Conservation (phyloP, 2,329 filamentous ascomycete species). For the Cryphonectria parasitica region DNA sequence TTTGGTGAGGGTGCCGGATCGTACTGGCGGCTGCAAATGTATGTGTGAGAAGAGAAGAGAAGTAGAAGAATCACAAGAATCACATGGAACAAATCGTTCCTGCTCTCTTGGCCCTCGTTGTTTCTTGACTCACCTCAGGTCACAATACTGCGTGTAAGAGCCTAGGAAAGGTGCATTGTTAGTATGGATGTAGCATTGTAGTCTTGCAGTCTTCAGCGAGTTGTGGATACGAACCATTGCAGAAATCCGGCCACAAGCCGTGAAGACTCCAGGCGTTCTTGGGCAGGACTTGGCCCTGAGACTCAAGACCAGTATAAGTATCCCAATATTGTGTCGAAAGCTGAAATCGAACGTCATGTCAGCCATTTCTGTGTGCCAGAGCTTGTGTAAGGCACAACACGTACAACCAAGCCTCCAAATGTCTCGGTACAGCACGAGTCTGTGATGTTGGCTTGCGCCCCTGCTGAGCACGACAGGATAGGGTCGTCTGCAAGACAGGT, state of each 20-base stretch:
- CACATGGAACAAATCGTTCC: not conserved
- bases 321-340: conserved; percentile 68
- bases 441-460: conserved; percentile 48
- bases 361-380: not conserved
- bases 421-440: conserved; percentile 70
- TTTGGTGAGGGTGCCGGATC: conserved; percentile 65
- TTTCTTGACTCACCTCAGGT: conserved; percentile 46
- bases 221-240: conserved; percentile 40
- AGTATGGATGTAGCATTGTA: not conserved
- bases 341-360: conserved; percentile 27
- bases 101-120: no score
- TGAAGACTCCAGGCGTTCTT: conserved; percentile 62
- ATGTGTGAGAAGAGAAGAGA: not conserved
- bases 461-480: conserved; percentile 53
- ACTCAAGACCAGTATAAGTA: conserved; percentile 64
- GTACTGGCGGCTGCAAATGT: conserved; percentile 58
- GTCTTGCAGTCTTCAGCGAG: not conserved
- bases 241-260: conserved; percentile 61
- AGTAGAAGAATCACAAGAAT: not conserved
- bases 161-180: conserved; percentile 44
- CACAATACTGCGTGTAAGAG: conserved; percentile 70
- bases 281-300: conserved; percentile 61
- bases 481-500: conserved; percentile 33
- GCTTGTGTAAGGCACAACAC: not conserved
- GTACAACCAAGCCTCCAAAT: conserved; percentile 62